Evolutionary conservation across 1,284 basidiomycete genomes (phyloP), one percentile per base, ranked within the genome.

Genomic region (Cryptococcus hybrid): DNA sequence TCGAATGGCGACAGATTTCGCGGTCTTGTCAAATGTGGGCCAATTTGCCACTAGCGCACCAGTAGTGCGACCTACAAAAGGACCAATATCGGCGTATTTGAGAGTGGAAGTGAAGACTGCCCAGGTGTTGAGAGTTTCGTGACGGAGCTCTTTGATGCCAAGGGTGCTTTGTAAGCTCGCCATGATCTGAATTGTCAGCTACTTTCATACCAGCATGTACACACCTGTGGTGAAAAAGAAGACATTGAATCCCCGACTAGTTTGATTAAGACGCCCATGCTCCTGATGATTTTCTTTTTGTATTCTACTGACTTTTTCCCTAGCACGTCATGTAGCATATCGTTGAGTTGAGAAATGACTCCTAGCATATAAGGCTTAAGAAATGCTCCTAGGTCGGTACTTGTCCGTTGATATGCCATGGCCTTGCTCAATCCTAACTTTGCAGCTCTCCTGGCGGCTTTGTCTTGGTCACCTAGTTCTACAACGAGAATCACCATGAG

Each of bases 101-200:
- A 97, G 78, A 0, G 86, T 86, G 6, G 80, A 84, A 63, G 97
- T 80, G 76, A 98, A 96, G 15, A 80, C 81, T 55, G 84, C 77
- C 93, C 94, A 98, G 50, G 87, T 90, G 43, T 85, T 80, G 2
- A 99, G 81, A 0, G 92, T 90, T 3, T 87, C 86, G 57, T 88
- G 84, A 1, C 89, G 84, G 4, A 99, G 81, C 55, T 88, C 87
- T 7, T 88, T 81, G 1, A 75, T 65, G 45, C 82, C 79, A 6
- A 98, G 82, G 73, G 88, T 90, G 15, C 89, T 92, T 78, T 97
- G 95, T 45, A 99, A 83, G n/a, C 89, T 92, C 0, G 95, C 92
- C 88, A 99, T 92, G 66, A 99, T 88, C 92, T 12, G 53, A 68
- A 56, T 18, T 49, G 18, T 70, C 47, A 65, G 55, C 24, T 3